These are phyloP conservation scores for Penicillium sp. DNA, from an alignment of 2,329 filamentous ascomycete species.

Conservation along the genomic window DNA sequence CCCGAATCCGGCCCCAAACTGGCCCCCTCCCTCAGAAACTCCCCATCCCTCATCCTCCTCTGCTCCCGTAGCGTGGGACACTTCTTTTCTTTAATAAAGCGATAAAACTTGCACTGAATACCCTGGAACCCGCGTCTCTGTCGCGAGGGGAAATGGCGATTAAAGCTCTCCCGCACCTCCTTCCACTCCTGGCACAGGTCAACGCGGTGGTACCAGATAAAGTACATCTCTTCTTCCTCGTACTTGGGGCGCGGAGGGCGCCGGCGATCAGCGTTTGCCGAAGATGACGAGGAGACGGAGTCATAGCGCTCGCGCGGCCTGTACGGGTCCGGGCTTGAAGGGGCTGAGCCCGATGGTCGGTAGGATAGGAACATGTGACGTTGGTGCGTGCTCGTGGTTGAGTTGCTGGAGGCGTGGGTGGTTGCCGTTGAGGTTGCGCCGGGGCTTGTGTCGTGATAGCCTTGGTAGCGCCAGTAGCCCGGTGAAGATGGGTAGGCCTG, in stretches of 20 bases:
- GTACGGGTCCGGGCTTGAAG: slow-evolving; percentile 38
- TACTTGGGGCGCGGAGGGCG: slow-evolving; percentile 48
- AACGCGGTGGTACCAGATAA: slow-evolving; percentile 51
- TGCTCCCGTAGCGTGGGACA: slow-evolving; percentile 47
- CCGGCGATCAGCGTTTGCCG: slow-evolving; percentile 35
- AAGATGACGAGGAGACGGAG: slow-evolving; percentile 43
- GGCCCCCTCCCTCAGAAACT: slow-evolving; percentile 37
- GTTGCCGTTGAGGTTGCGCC: slow-evolving; percentile 18
- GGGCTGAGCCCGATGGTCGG: slow-evolving; percentile 26
- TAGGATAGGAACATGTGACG: slow-evolving; percentile 29
- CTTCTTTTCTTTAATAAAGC: slow-evolving; percentile 47
- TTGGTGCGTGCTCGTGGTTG: slow-evolving; percentile 11
- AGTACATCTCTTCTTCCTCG: slow-evolving; percentile 48
- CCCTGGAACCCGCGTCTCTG: slow-evolving; percentile 44
- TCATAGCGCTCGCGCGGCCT: slow-evolving; percentile 39
- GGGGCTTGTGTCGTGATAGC: slow-evolving; percentile 24
- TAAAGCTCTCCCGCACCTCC: slow-evolving; percentile 45
- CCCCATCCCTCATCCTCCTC: slow-evolving; percentile 39
- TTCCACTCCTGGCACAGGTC: slow-evolving; percentile 49
- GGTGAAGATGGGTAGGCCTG: slow-evolving; percentile 26
- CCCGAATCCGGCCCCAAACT: slow-evolving; percentile 22
- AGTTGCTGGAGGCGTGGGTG: slow-evolving; percentile 12
- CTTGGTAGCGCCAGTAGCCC: slow-evolving; percentile 27
- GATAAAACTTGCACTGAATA: slow-evolving; percentile 52
- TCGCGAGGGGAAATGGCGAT: slow-evolving; percentile 42